phyloP scores from a whole-genome alignment of 78 protist species.

The Monocercomonoides exilis region DNA sequence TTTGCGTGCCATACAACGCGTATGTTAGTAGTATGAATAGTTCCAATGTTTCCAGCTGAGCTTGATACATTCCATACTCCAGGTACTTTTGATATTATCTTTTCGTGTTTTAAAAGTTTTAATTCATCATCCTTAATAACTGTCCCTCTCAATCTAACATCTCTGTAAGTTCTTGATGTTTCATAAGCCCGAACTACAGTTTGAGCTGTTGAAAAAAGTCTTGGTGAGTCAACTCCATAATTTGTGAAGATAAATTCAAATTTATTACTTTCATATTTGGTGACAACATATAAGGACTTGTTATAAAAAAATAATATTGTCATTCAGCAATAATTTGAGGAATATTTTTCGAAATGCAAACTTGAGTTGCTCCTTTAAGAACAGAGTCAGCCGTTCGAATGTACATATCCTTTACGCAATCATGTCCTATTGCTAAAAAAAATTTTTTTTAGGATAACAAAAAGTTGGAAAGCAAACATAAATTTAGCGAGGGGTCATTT shows the following conservation, averaged over 20 bases:
- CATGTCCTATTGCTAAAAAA: slow-evolving; percentile 50
- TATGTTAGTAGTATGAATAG: slow-evolving; percentile 52
- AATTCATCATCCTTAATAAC: slow-evolving; percentile 47
- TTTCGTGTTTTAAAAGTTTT: slow-evolving; percentile 43
- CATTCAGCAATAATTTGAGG: background rate
- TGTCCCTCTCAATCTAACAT: slow-evolving; percentile 59
- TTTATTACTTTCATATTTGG: slow-evolving; percentile 20
- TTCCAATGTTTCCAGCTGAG: slow-evolving; percentile 64
- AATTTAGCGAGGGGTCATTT: slow-evolving; percentile 9
- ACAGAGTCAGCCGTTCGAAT: slow-evolving; percentile 46
- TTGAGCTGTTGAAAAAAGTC: slow-evolving; percentile 71
- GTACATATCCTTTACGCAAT: slow-evolving; percentile 20
- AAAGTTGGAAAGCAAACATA: slow-evolving; percentile 11
- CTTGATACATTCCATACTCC: slow-evolving; percentile 63
- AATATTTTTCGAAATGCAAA: no score
- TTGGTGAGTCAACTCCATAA: slow-evolving; percentile 28
- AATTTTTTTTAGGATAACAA: background rate
- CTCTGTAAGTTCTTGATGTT: slow-evolving; percentile 54
- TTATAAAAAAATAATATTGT: background rate
- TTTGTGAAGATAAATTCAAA: slow-evolving; percentile 69
- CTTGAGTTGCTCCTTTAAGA: slow-evolving; percentile 36
- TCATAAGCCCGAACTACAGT: slow-evolving; percentile 64
- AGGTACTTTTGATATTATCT: slow-evolving; percentile 23
- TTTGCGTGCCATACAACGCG: slow-evolving; percentile 70
- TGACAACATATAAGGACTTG: slow-evolving; percentile 56